Evolutionary conservation across 2,329 filamentous ascomycete species (phyloP), one percentile per base, ranked within the genome.

Genomic region (Diplodia intermedia): DNA sequence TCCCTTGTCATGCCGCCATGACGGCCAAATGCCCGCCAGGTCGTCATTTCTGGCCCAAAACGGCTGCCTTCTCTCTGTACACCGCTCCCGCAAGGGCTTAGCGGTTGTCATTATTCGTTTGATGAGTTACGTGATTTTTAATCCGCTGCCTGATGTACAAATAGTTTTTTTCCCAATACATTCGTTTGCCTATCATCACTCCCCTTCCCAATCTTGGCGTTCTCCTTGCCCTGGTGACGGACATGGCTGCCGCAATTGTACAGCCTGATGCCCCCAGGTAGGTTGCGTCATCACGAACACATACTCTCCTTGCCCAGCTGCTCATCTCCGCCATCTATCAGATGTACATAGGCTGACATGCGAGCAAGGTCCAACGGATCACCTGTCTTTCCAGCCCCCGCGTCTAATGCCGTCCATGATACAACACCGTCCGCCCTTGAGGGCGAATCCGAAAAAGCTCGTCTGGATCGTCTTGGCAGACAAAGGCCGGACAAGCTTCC

Each of bases 381-480:
- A n/a, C 60, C 33, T 15, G 29, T 33, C 23, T 23, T 49, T 18
- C 23, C 14, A 38, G 12, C 6, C 18, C 33, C 7, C 15, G 20
- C 2, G 26, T 23, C 55, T 31, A 60, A 47, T 36, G 36, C 23
- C 12, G 6, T 29, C 12, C 11, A 26, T 6, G 33, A 65, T 12
- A 33, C 33, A 57, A 14, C 49, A 20, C 26, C 63, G 11, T 23
- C 50, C 15, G 38, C 56, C 50, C n/a, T 60, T 26, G 62, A 67
- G 23, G 67, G 40, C n/a, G 67, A 65, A 12, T 65, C 67, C 20
- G 50, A 56, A 7, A 23, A 68, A 15, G 67, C 60, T n/a, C 67
- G 67, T 12, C 76, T 90, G 56, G 85, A 90, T 69, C 80, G 81
- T 14, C 80, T 90, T 1, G 88, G 88, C 53, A 83, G 87, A 54